Evolutionary conservation across 2,329 filamentous ascomycete genomes (phyloP).

Genomic region (Blumeriella jaapii): DNA sequence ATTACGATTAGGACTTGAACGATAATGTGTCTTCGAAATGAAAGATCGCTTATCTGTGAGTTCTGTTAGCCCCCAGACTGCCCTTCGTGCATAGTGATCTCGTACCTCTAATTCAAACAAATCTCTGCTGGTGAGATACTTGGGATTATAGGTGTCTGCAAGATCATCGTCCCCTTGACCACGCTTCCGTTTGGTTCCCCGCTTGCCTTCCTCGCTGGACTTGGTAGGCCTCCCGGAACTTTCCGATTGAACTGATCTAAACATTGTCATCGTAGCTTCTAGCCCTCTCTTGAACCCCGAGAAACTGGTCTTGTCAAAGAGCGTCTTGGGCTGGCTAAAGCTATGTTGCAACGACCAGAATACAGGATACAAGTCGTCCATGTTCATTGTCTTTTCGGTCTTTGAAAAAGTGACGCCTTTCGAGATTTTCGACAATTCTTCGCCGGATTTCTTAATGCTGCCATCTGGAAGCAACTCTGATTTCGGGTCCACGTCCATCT

Average conservation of each 20-base stretch:
- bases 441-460: slow-evolving; percentile 19
- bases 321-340: slow-evolving; percentile 78
- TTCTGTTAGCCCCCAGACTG: slow-evolving; percentile 15
- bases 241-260: slow-evolving; percentile 52
- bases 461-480: slow-evolving; percentile 8
- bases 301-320: slow-evolving; percentile 66
- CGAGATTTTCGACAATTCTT: slow-evolving; percentile 26
- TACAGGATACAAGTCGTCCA: slow-evolving; percentile 69
- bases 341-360: slow-evolving; percentile 91
- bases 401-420: slow-evolving; percentile 34
- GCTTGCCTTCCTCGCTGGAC: slow-evolving; percentile 49
- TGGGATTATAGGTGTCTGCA: slow-evolving; percentile 79
- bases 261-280: slow-evolving; percentile 56
- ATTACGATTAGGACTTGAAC: slow-evolving; percentile 91
- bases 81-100: slow-evolving; percentile 8
- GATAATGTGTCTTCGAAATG: slow-evolving; percentile 86
- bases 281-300: slow-evolving; percentile 50
- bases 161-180: slow-evolving; percentile 48
- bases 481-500: slow-evolving; percentile 54
- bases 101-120: slow-evolving; percentile 86
- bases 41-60: slow-evolving; percentile 75
- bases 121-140: slow-evolving; percentile 95
- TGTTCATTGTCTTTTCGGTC: slow-evolving; percentile 44
- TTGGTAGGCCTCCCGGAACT: slow-evolving; percentile 39
- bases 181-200: slow-evolving; percentile 59